These are phyloP conservation scores for Pterula multifida DNA, from an alignment of 1,284 basidiomycete species.

Conservation along the genomic window DNA sequence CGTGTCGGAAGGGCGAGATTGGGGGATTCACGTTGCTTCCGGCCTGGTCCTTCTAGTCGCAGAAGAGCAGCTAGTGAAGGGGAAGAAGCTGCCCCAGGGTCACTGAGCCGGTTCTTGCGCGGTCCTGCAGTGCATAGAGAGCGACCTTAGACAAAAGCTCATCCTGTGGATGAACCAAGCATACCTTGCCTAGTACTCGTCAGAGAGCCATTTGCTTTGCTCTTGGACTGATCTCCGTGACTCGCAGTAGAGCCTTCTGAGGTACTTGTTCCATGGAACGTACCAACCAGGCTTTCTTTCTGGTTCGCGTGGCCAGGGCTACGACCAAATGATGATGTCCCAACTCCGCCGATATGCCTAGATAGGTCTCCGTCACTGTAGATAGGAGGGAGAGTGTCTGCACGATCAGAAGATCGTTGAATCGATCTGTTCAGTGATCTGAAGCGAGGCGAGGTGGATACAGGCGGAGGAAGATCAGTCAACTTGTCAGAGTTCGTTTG, in stretches of 20 bases:
- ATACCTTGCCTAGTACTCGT: background rate
- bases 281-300: background rate
- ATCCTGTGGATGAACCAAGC: background rate
- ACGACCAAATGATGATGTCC: background rate
- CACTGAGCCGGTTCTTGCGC: background rate
- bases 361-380: background rate
- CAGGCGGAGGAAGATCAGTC: background rate
- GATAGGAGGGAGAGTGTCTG: background rate
- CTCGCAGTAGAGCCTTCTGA: background rate
- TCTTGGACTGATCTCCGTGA: background rate
- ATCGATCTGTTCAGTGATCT: background rate
- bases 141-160: background rate
- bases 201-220: background rate
- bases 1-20: background rate
- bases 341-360: background rate
- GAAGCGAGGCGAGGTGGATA: background rate
- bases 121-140: background rate
- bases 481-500: conserved; percentile 1
- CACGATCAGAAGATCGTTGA: background rate
- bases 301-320: too few relatives aligned
- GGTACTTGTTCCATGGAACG: background rate
- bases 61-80: background rate
- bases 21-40: background rate
- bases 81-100: background rate
- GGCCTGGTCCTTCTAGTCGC: background rate